Conservation (phyloP, 1,284 basidiomycete species). For the Peniophora sp. region DNA sequence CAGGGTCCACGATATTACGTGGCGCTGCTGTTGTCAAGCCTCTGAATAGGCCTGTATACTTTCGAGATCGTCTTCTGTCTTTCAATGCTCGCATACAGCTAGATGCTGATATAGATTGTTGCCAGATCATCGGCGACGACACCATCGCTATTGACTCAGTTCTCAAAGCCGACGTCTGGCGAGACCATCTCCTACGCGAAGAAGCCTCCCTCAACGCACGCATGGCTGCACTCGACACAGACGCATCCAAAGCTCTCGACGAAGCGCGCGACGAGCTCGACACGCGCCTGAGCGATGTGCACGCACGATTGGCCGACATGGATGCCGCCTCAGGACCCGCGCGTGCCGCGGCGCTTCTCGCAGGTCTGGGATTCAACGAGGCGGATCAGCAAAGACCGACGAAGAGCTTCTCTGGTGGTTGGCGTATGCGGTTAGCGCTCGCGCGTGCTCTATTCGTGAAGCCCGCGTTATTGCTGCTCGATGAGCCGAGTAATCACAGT, state of each 20-base stretch:
- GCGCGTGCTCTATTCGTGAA: conserved; percentile 94
- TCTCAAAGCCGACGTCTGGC: conserved; percentile 94
- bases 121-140: conserved; percentile 91
- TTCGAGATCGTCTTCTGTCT: background rate
- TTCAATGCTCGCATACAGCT: background rate
- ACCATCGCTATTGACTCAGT: conserved; percentile 91
- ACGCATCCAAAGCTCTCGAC: conserved; percentile 63
- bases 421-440: conserved; percentile 84
- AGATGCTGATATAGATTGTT: too few species aligned
- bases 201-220: conserved; percentile 70
- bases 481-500: conserved; percentile 99
- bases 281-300: conserved; percentile 85
- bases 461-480: conserved; percentile 79
- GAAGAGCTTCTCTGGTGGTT: conserved; percentile 93
- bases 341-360: conserved; percentile 83
- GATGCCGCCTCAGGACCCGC: conserved; percentile 96
- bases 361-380: conserved; percentile 87
- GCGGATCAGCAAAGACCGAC: conserved; percentile 80
- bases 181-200: conserved; percentile 82
- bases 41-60: too few species aligned
- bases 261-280: conserved; percentile 84
- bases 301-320: conserved; percentile 89
- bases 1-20: too few species aligned
- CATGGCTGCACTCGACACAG: conserved; percentile 64
- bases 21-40: too few species aligned